Percentiles rank a stretch among this genome's conserved stretches.
Evolutionary conservation across 345 rosid species (phyloP).

Genomic region (Bruguiera parviflora): DNA sequence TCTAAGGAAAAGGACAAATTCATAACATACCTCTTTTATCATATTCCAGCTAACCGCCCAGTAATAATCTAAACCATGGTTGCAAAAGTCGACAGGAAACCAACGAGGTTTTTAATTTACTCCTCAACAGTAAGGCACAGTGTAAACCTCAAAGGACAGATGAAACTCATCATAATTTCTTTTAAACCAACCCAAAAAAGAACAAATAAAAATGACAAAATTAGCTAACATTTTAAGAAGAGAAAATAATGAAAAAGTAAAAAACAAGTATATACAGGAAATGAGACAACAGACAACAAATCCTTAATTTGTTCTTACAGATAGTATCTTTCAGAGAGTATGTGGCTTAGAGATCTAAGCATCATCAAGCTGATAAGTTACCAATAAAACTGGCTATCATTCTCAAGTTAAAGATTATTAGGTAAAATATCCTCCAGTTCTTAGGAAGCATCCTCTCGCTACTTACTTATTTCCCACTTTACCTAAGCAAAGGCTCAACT

Average conservation of each 20-base stretch:
- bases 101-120: conserved; percentile 23
- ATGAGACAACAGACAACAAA: neutral
- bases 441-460: too few species aligned
- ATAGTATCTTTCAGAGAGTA: neutral
- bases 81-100: conserved; percentile 22
- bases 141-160: conserved; percentile 13
- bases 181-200: conserved; percentile 1
- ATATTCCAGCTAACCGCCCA: conserved; percentile 26
- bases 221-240: conserved; percentile 1
- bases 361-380: too few species aligned
- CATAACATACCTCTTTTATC: conserved; percentile 20
- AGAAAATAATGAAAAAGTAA: neutral
- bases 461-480: too few species aligned
- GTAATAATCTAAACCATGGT: conserved; percentile 18
- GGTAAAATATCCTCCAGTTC: too few species aligned
- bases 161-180: conserved; percentile 25
- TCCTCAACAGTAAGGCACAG: conserved; percentile 23
- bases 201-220: conserved; percentile 6
- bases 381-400: too few species aligned
- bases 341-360: too few species aligned
- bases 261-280: neutral
- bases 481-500: too few species aligned
- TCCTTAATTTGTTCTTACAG: neutral
- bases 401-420: too few species aligned
- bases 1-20: neutral